Evolutionary conservation across 2,329 filamentous ascomycete genomes (phyloP), one percentile per base, ranked within the genome.

Genomic region (Nemania abortiva): DNA sequence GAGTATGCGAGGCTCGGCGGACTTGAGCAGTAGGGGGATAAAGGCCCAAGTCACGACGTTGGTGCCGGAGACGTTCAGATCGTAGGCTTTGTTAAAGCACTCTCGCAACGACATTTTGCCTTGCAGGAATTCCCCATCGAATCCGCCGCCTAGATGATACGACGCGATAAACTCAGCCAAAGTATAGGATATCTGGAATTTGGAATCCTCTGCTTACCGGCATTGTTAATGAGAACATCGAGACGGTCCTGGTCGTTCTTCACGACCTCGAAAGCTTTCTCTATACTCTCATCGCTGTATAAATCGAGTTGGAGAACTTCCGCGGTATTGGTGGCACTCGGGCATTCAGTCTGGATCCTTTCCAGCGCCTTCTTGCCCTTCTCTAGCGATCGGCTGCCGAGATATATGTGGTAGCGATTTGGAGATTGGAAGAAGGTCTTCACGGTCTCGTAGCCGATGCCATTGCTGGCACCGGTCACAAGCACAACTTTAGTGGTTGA

Each of bases 381-480:
- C 2, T 81, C 78, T 0, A 84, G 27, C 1, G 80, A 83, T 1
- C 89, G 85, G 47, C 83, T 83, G 37, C 88, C 88, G 3, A 91
- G 74, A 27, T 90, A 74, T 65, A 91, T 82, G 9, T 84, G 81
- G 76, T 90, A 90, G 9, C 78, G 79, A 0, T 75, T 34, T 27
- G 70, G 62, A 0, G 88, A 87, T 11, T 79, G 70, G 53, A 83
- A 79, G 0, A 91, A 79, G 0, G 87, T 84, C 69, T 86, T 88
- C 58, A 90, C 84, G 7, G 82, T 83, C 71, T 91, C 85, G 45
- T 84, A 85, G 2, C 90, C 89, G 22, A 91, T 83, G 18, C 89
- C 89, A 0, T 85, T 89, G 72, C 89, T 90, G 68, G 82, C 88
- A 42, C 89, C 89, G 1, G 89, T 90, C 70, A 90, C 84, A 52